These are phyloP conservation scores for Poa pratensis DNA, from an alignment of 176 grass and related monocot species.

Conservation along the genomic window DNA sequence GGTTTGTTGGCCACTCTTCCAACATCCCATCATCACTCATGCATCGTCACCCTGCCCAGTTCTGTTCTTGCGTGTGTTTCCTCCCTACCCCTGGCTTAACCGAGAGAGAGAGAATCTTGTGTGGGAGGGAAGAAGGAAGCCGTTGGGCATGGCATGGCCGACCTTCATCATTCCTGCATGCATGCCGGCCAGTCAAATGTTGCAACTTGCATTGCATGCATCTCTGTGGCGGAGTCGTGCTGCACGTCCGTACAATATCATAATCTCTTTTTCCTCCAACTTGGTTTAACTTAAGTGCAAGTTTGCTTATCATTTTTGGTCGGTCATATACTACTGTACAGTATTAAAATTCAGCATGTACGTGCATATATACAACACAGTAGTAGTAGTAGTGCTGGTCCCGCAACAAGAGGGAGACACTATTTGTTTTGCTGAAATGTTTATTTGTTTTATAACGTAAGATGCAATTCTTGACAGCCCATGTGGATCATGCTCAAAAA, in stretches of 20 bases:
- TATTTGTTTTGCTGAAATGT: too few species aligned
- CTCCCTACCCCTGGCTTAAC: neutral
- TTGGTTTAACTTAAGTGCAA: too few species aligned
- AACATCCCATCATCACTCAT: neutral
- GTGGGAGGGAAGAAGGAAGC: too few species aligned
- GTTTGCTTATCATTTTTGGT: neutral
- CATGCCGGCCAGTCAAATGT: neutral
- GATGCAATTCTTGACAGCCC: neutral
- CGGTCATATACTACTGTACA: neutral
- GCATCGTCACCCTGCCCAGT: neutral
- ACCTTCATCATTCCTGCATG: constrained; percentile 18
- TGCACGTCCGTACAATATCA: too few species aligned
- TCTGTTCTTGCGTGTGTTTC: constrained; percentile 15
- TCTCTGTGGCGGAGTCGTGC: too few species aligned
- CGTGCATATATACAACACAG: neutral
- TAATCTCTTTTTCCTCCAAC: too few species aligned
- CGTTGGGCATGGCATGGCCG: constrained; percentile 32
- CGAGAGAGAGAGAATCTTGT: too few species aligned
- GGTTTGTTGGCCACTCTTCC: neutral
- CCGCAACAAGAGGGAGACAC: neutral
- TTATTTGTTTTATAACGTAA: too few species aligned
- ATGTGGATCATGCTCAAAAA: constrained; percentile 22
- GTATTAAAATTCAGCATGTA: too few species aligned
- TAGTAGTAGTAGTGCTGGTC: neutral
- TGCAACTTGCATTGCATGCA: too few species aligned